These are phyloP conservation scores for Vigna nakashimae DNA, from an alignment of 306 rosid species.

Conservation along the genomic window DNA sequence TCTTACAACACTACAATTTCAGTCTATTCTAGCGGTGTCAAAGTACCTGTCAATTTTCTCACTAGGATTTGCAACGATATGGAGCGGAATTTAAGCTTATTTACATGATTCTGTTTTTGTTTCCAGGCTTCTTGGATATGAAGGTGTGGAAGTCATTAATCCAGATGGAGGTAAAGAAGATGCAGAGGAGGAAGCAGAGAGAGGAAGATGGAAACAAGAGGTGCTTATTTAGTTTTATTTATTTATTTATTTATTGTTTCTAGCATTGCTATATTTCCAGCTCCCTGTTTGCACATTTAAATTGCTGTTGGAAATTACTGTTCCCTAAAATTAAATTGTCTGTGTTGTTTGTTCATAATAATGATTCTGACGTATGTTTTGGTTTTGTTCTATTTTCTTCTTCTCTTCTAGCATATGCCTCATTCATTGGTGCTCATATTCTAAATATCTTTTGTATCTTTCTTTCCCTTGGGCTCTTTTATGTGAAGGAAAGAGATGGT, in stretches of 20 bases:
- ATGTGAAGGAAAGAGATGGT: slow-evolving; percentile 81
- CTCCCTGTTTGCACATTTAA: slow-evolving; percentile 24
- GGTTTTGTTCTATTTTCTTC: not conserved
- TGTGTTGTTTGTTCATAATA: slow-evolving; percentile 4
- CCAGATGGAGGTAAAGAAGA: slow-evolving; percentile 97
- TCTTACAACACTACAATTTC: slow-evolving; percentile 4
- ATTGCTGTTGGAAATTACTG: not conserved
- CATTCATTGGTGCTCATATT: slow-evolving; percentile 27
- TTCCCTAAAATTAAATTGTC: slow-evolving; percentile 2
- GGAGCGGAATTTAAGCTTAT: slow-evolving; percentile 37
- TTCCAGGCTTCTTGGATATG: slow-evolving; percentile 76
- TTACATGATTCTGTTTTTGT: slow-evolving; percentile 23
- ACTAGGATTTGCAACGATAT: slow-evolving; percentile 17
- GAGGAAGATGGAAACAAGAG: slow-evolving; percentile 97
- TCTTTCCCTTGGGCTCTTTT: slow-evolving; percentile 27
- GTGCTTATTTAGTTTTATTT: slow-evolving; percentile 43
- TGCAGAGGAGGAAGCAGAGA: slow-evolving; percentile 84
- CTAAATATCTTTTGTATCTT: slow-evolving; percentile 10
- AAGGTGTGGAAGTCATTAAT: slow-evolving; percentile 93
- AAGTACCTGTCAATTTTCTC: not conserved
- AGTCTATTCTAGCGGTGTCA: not conserved
- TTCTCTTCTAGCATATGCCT: slow-evolving; percentile 2
- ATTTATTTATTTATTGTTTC: not conserved
- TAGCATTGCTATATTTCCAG: slow-evolving; percentile 5
- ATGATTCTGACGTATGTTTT: not conserved